Conservation (phyloP, 257 asterid genomes). For the Voacanga thouarsii region DNA sequence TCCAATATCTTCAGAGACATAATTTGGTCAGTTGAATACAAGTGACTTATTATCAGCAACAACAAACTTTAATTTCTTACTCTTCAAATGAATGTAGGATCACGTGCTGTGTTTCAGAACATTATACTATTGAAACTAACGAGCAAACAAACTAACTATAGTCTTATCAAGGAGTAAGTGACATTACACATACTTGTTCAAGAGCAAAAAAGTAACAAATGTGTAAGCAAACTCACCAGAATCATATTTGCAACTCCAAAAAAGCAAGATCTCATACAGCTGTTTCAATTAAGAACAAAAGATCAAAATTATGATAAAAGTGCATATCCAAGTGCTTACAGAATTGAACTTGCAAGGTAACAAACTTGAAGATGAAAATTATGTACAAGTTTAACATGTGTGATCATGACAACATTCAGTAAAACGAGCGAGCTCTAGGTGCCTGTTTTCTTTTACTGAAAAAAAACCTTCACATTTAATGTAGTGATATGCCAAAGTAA, state of each 20-base stretch:
- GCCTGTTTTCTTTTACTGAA: neutral
- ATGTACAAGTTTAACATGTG: neutral
- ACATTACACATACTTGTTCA: neutral
- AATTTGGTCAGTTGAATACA: neutral
- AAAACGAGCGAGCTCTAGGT: neutral
- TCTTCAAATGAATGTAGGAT: neutral
- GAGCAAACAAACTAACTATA: neutral
- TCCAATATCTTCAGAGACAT: neutral
- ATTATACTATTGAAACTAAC: neutral
- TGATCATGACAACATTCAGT: neutral
- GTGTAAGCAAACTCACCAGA: slow-evolving; percentile 60
- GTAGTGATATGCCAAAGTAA: neutral
- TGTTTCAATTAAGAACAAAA: slow-evolving; percentile 38
- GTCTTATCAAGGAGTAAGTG: neutral
- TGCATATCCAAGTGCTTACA: neutral
- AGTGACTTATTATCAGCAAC: neutral
- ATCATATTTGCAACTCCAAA: slow-evolving; percentile 93
- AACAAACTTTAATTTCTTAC: neutral
- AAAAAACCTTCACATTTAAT: neutral
- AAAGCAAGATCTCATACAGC: slow-evolving; percentile 84
- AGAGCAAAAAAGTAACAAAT: slow-evolving; percentile 4
- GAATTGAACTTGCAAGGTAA: neutral
- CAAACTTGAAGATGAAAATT: neutral
- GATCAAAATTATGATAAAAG: slow-evolving; percentile 17
- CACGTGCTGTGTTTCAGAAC: neutral